Percentiles rank a stretch among this genome's conserved stretches.
These are phyloP conservation scores for Kuraishia piskuri DNA, from an alignment of 805 yeast genomes.

Conservation along the genomic window DNA sequence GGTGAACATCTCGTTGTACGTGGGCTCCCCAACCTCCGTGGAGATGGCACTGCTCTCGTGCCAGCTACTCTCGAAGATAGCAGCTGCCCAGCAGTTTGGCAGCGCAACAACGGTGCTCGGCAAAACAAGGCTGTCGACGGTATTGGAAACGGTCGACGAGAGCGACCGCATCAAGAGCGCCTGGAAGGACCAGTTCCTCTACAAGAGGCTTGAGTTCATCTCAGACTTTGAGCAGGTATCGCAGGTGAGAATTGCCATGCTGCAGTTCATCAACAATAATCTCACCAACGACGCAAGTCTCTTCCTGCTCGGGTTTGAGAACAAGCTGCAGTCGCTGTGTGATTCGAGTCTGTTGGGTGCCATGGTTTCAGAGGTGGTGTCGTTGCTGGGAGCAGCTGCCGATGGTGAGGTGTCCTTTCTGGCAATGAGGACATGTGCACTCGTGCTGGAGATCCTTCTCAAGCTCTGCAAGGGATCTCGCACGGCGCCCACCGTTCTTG, in stretches of 20 bases:
- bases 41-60: slow-evolving; percentile 47
- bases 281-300: slow-evolving; percentile 47
- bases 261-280: slow-evolving; percentile 48
- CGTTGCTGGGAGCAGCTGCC: neutral
- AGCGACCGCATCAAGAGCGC: slow-evolving; percentile 65
- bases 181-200: slow-evolving; percentile 47
- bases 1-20: slow-evolving; percentile 67
- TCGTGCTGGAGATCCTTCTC: slow-evolving; percentile 52
- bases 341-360: slow-evolving; percentile 26
- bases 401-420: neutral
- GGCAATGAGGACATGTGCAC: slow-evolving; percentile 22
- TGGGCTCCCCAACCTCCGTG: slow-evolving; percentile 42
- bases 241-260: slow-evolving; percentile 44
- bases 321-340: slow-evolving; percentile 19
- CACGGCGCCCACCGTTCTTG: slow-evolving; percentile 42
- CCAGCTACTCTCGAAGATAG: slow-evolving; percentile 40
- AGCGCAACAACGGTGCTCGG: slow-evolving; percentile 21
- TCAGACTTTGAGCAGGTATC: slow-evolving; percentile 30
- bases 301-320: slow-evolving; percentile 68
- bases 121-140: slow-evolving; percentile 56
- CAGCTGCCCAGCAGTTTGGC: slow-evolving; percentile 38
- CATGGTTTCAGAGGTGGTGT: neutral
- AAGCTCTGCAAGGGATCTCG: slow-evolving; percentile 50
- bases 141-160: slow-evolving; percentile 72
- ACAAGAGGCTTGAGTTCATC: slow-evolving; percentile 28